Base-by-base conservation (phyloP, 345 rosid genomes). In the Gossypium stocksii region DNA sequence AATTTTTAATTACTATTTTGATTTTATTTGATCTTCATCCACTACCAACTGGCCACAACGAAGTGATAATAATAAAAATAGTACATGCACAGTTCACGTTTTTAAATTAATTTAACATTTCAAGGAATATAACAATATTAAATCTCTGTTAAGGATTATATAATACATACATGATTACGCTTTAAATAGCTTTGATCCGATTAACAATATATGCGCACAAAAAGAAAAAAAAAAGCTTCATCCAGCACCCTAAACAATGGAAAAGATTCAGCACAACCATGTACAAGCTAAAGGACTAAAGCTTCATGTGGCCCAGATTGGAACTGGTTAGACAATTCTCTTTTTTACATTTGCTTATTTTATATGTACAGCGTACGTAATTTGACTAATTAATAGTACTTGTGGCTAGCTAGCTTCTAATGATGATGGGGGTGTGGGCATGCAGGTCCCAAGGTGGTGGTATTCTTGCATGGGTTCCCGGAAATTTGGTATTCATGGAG, bases 401-500 rank as follows among this genome's bases (percentile, higher is more conserved):
- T 29, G 44, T 29, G 16, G 66, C 43, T 34, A 63, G 58, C 58
- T 53, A 17, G 58, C 2, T 62, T 7, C 34, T 58, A 58, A 11
- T 27, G 5, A 22, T 22, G 62, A 58, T 58, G 34, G 34, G 15
- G 22, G 8, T 10, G 27, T 20, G 60, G 15, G 2, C 19, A 7
- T 49, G 23, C 70, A 71, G 79, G 79, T 71, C 61, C 78, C 17
- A 56, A 20, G n/a, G 85, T 58, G 66, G 86, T 83, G 51, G 10
- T 81, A 34, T 81, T 85, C 58, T 49, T 81, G 17, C 86, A 85
- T 54, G 86, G 88, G 9, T 85, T 85, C 74, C 88, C 86, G 0
- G 82, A 85, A 62, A 74, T 78, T 11, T 83, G 86, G 86, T 83
- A 85, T 63, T 73, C 88, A n/a, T 85, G 86, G 88, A 76, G 86